Percentiles rank a stretch among this genome's conserved stretches.
These are phyloP conservation scores for Beverwykella pulmonaria DNA, from an alignment of 495 filamentous ascomycete genomes.

Conservation along the genomic window DNA sequence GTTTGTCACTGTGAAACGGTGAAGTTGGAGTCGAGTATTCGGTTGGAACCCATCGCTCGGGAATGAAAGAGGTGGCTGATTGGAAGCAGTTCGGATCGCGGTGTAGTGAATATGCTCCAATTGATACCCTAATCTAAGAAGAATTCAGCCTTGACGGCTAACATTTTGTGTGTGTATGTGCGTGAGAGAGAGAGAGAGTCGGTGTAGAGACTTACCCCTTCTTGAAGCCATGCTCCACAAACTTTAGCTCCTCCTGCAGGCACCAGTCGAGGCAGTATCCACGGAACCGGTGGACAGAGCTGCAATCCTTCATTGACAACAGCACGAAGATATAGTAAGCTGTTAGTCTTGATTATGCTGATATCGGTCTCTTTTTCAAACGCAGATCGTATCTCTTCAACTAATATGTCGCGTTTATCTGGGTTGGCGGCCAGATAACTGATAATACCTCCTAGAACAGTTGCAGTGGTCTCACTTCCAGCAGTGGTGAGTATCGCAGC, in stretches of 20 bases:
- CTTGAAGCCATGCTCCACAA: constrained; percentile 4
- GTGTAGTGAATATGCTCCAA: constrained; percentile 1
- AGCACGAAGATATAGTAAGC: constrained; percentile 49
- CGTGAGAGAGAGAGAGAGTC: not conserved
- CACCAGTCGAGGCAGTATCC: not conserved
- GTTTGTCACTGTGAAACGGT: constrained; percentile 27
- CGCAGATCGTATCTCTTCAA: constrained; percentile 28
- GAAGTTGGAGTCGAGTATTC: not conserved
- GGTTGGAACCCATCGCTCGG: constrained; percentile 39
- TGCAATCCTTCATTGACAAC: constrained; percentile 56
- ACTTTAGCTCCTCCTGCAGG: not conserved
- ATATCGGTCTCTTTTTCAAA: constrained; percentile 29
- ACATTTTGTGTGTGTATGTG: not conserved
- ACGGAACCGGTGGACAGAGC: constrained; percentile 52
- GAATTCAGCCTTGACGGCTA: not conserved
- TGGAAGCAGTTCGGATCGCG: constrained; percentile 34
- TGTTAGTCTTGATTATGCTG: constrained; percentile 40
- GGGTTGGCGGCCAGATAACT: constrained; percentile 28
- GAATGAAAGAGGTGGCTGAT: constrained; percentile 32
- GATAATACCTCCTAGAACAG: constrained; percentile 29
- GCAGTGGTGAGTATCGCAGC: constrained; percentile 16
- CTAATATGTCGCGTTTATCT: not conserved
- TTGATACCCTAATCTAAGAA: constrained; percentile 14
- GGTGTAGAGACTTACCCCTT: constrained; percentile 1
- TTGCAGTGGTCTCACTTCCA: constrained; percentile 42